These are phyloP conservation scores for Penicillium manginii DNA, from an alignment of 495 filamentous ascomycete genomes.

Conservation along the genomic window DNA sequence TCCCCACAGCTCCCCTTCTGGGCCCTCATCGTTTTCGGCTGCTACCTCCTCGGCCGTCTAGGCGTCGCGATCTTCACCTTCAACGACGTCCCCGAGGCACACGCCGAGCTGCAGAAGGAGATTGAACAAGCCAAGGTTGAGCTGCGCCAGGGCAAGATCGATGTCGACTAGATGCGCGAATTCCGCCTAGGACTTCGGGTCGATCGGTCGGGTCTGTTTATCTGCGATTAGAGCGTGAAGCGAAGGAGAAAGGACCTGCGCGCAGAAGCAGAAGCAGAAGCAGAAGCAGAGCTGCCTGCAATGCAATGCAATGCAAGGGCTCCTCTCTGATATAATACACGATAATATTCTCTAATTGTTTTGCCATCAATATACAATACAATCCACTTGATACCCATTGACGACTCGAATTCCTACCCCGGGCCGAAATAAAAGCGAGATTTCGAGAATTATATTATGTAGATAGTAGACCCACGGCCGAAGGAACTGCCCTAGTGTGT, in stretches of 20 bases:
- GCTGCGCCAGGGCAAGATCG: conserved; percentile 51
- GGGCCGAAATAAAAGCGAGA: too few species aligned
- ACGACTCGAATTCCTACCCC: too few species aligned
- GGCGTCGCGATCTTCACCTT: conserved; percentile 93
- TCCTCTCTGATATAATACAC: neutral
- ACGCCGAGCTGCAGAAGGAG: conserved; percentile 81
- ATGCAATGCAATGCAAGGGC: too few species aligned
- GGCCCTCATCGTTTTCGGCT: conserved; percentile 87
- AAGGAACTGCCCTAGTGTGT: too few species aligned
- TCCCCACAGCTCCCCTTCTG: conserved; percentile 83
- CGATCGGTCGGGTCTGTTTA: too few species aligned
- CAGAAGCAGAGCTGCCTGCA: too few species aligned
- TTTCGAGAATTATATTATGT: neutral
- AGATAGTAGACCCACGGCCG: neutral
- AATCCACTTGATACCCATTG: conserved; percentile 27
- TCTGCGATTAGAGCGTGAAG: too few species aligned
- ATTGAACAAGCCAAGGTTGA: conserved; percentile 56
- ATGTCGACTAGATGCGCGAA: conserved; percentile 46
- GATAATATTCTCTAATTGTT: conserved; percentile 21
- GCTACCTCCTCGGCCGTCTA: conserved; percentile 89
- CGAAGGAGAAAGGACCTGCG: neutral
- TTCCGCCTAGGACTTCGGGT: too few species aligned
- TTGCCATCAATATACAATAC: conserved; percentile 26
- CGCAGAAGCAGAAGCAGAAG: neutral
- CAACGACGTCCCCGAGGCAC: conserved; percentile 91